A percentile compares a stretch with the other conserved stretches of the same genome.
These are phyloP conservation scores for Mycena haematopus DNA, from an alignment of 768 basidiomycete genomes.

Conservation along the genomic window DNA sequence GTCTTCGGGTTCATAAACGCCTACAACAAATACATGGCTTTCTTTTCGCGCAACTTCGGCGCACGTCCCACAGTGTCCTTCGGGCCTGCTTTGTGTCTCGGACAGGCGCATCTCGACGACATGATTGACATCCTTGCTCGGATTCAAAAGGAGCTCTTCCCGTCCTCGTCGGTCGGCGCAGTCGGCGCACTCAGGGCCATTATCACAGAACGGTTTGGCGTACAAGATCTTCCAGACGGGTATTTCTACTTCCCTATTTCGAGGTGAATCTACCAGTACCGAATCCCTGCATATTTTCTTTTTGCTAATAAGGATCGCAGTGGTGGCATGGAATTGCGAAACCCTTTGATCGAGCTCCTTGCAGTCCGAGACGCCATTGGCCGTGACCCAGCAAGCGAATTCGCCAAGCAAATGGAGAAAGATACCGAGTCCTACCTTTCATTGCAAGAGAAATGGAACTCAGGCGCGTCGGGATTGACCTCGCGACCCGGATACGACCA, in stretches of 20 bases:
- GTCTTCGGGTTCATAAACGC: slow-evolving; percentile 5
- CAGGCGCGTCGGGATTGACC: neutral
- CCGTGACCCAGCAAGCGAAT: slow-evolving; percentile 17
- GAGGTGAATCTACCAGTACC: neutral
- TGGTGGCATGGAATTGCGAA: neutral
- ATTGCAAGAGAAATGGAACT: slow-evolving; percentile 12
- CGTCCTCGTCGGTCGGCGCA: neutral
- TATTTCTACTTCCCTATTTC: slow-evolving; percentile 3
- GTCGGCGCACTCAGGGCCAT: neutral
- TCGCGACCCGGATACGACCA: neutral
- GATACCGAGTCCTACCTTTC: slow-evolving; percentile 15
- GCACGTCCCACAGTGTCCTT: slow-evolving; percentile 1
- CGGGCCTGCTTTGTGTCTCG: neutral
- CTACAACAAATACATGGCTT: slow-evolving; percentile 1
- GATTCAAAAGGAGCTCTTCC: neutral
- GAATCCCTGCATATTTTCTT: neutral
- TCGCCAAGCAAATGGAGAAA: slow-evolving; percentile 19
- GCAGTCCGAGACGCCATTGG: slow-evolving; percentile 15
- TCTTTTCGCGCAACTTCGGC: neutral
- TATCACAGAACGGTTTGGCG: neutral
- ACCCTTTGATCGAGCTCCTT: neutral
- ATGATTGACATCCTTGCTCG: slow-evolving; percentile 2
- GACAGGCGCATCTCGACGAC: neutral
- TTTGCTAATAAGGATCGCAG: neutral
- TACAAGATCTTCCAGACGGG: neutral